Evolutionary conservation across 2,329 filamentous ascomycete genomes (phyloP).

Genomic region (Colletotrichum musae): DNA sequence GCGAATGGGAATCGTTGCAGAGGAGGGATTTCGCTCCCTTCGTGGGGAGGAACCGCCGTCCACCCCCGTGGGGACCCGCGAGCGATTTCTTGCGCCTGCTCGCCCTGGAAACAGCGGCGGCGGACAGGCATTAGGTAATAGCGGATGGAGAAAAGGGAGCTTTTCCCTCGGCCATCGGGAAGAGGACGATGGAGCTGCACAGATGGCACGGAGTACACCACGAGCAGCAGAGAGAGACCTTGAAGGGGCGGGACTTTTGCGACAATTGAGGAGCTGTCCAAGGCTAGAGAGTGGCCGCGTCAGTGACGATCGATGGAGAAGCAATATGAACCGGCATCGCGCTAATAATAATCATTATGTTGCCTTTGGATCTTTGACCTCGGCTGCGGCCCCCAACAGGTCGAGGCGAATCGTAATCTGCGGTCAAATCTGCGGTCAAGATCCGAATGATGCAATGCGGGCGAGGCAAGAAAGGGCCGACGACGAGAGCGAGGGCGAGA

Average conservation of each 20-base stretch:
- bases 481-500: neutral
- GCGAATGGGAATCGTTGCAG: constrained; percentile 21
- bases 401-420: constrained; percentile 23
- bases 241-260: neutral
- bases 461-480: neutral
- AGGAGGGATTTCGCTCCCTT: constrained; percentile 14
- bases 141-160: neutral
- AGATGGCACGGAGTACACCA: neutral
- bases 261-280: neutral
- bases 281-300: constrained; percentile 7
- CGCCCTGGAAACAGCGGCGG: neutral
- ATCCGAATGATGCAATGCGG: constrained; percentile 18
- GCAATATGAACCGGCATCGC: constrained; percentile 23
- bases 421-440: constrained; percentile 29
- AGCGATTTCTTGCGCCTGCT: constrained; percentile 7
- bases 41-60: neutral
- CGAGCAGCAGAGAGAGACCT: neutral
- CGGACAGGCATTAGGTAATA: neutral
- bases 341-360: constrained; percentile 2
- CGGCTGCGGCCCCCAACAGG: neutral
- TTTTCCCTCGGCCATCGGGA: neutral
- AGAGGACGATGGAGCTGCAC: neutral
- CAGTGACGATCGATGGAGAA: constrained; percentile 27
- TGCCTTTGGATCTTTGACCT: no score
- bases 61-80: constrained; percentile 25